phyloP scores from a whole-genome alignment of 2,329 filamentous ascomycete genomes.

The Aspergillus novofumigatus region DNA sequence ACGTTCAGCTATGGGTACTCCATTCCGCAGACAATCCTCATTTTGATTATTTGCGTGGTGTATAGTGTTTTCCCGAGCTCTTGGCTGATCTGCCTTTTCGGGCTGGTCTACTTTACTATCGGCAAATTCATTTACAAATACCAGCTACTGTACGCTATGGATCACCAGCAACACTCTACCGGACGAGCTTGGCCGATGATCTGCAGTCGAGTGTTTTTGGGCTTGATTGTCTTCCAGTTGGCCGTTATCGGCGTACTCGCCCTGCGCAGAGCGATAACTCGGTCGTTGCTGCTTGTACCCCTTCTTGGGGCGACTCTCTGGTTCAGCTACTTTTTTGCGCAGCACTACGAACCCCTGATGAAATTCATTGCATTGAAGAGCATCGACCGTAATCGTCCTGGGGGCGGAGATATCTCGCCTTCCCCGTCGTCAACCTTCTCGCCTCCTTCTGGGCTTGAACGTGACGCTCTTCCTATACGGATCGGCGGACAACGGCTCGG shows the following conservation, averaged over 20 bases:
- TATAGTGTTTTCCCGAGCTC: slow-evolving; percentile 83
- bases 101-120: slow-evolving; percentile 56
- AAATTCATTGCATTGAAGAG: slow-evolving; percentile 88
- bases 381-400: slow-evolving; percentile 63
- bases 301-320: slow-evolving; percentile 77
- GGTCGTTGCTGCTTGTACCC: slow-evolving; percentile 69
- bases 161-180: slow-evolving; percentile 68
- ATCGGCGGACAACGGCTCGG: slow-evolving; percentile 39
- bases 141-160: slow-evolving; percentile 96
- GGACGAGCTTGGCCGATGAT: slow-evolving; percentile 96
- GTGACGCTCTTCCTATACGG: slow-evolving; percentile 39
- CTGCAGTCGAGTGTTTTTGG: slow-evolving; percentile 83
- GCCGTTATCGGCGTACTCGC: slow-evolving; percentile 86
- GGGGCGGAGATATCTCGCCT: slow-evolving; percentile 33
- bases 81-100: slow-evolving; percentile 75
- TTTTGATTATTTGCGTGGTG: slow-evolving; percentile 92
- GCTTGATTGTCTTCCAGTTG: slow-evolving; percentile 81
- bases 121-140: slow-evolving; percentile 56
- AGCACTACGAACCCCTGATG: slow-evolving; percentile 81
- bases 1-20: slow-evolving; percentile 96
- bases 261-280: slow-evolving; percentile 66
- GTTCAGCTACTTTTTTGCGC: slow-evolving; percentile 79
- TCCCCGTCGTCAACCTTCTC: slow-evolving; percentile 37
- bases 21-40: slow-evolving; percentile 82
- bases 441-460: slow-evolving; percentile 41